These are phyloP conservation scores for Powellomyces hirtus DNA, from an alignment of 192 early-diverging fungal genomes.

Conservation along the genomic window DNA sequence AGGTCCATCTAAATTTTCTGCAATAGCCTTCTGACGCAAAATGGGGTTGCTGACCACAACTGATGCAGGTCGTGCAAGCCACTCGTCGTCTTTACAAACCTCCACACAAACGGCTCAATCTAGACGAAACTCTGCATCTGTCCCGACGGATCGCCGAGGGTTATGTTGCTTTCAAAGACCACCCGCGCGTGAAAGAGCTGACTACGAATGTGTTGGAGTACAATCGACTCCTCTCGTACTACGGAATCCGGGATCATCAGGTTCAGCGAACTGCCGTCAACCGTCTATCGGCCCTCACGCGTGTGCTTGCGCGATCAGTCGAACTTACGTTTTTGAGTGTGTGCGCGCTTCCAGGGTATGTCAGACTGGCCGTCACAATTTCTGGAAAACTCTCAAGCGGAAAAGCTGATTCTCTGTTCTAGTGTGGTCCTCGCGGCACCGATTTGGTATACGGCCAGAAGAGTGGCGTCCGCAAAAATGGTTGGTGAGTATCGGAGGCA, in stretches of 20 bases:
- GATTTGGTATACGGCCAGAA: constrained; percentile 20
- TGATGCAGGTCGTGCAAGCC: constrained; percentile 81
- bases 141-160: constrained; percentile 80
- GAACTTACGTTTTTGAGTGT: constrained; percentile 72
- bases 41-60: not conserved
- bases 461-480: constrained; percentile 22
- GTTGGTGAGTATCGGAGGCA: constrained; percentile 8
- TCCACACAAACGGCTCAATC: constrained; percentile 75
- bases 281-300: constrained; percentile 58
- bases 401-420: not conserved
- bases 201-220: constrained; percentile 75
- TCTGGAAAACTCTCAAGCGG: not conserved
- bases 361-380: constrained; percentile 8
- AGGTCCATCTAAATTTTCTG: not conserved
- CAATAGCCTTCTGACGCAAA: constrained; percentile 32
- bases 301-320: constrained; percentile 68
- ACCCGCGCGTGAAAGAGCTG: constrained; percentile 78
- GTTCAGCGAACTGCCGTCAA: constrained; percentile 77
- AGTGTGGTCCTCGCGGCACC: constrained; percentile 9
- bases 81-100: constrained; percentile 90
- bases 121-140: constrained; percentile 84
- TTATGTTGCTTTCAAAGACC: constrained; percentile 77
- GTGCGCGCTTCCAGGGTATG: constrained; percentile 85
- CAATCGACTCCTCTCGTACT: constrained; percentile 85
- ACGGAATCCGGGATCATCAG: constrained; percentile 95